A percentile compares a stretch with the other conserved stretches of the same genome.
These are phyloP conservation scores for Pseudognaphalium luteoalbum DNA, from an alignment of 129 eudicot genomes.

Conservation along the genomic window DNA sequence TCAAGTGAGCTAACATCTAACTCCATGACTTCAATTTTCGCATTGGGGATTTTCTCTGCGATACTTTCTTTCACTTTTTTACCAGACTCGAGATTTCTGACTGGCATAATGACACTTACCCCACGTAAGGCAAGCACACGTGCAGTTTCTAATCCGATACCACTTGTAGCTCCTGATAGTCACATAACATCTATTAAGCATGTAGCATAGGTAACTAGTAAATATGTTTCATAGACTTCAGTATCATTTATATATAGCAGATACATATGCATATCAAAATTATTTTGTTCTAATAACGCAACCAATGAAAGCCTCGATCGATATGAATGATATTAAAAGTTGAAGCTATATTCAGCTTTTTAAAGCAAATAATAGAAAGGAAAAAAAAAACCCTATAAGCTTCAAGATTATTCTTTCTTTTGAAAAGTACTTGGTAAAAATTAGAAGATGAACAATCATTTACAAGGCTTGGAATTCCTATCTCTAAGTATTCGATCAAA, in stretches of 20 bases:
- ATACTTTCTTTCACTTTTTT: slow-evolving; percentile 61
- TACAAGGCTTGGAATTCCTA: neutral
- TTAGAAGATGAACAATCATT: neutral
- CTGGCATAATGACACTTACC: slow-evolving; percentile 90
- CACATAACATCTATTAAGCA: slow-evolving; percentile 5
- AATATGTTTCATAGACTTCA: neutral
- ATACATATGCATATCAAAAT: neutral
- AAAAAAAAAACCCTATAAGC: neutral
- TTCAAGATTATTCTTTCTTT: neutral
- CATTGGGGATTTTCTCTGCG: slow-evolving; percentile 59
- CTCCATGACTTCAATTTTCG: slow-evolving; percentile 90
- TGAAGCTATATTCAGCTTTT: too few species aligned
- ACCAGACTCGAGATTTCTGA: slow-evolving; percentile 70
- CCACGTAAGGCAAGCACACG: slow-evolving; percentile 83
- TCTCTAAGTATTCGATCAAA: too few species aligned
- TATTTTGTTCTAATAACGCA: too few species aligned
- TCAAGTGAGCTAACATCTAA: slow-evolving; percentile 78
- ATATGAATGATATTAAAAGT: neutral
- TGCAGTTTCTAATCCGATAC: slow-evolving; percentile 81
- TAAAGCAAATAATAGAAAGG: too few species aligned
- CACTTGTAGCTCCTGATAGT: slow-evolving; percentile 90
- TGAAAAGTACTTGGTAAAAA: neutral
- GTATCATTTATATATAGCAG: neutral
- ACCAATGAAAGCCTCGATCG: neutral
- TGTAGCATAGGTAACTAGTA: neutral